Conservation (phyloP, 192 early-diverging fungal species). For the Coemansia sp. region DNA sequence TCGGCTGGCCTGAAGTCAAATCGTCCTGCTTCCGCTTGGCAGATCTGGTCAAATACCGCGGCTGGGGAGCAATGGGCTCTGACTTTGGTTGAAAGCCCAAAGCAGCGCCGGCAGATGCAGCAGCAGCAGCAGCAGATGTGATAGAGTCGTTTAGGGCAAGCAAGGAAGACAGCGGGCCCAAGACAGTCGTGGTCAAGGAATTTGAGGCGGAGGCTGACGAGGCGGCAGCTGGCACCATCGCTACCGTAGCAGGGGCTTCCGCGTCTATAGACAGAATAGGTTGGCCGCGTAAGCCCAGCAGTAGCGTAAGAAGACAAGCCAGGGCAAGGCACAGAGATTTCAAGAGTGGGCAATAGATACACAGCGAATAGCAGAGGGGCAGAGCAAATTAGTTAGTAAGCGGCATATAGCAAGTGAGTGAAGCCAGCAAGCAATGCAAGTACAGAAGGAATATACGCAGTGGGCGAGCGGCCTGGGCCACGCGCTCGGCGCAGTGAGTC, state of each 20-base stretch:
- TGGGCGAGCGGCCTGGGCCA: constrained; percentile 6
- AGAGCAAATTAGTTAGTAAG: constrained; percentile 7
- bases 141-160: background rate
- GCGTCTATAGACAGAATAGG: constrained; percentile 3
- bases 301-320: background rate
- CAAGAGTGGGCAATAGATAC: background rate
- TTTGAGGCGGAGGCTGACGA: constrained; percentile 27
- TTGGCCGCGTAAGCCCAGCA: background rate
- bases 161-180: background rate
- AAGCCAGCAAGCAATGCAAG: background rate
- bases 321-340: background rate
- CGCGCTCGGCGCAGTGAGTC: constrained; percentile 6
- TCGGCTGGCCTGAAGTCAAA: background rate
- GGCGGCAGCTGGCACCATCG: constrained; percentile 11
- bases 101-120: constrained; percentile 18
- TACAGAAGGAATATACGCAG: constrained; percentile 7
- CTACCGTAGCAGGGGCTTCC: constrained; percentile 18
- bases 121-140: constrained; percentile 7
- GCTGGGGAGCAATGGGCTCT: constrained; percentile 14
- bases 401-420: background rate
- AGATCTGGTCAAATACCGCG: constrained; percentile 52
- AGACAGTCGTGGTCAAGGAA: constrained; percentile 4
- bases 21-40: constrained; percentile 44
- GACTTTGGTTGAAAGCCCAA: background rate
- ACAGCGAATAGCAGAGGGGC: background rate